These are phyloP conservation scores for Leptographium procerum DNA, from an alignment of 2,329 filamentous ascomycete species.

Conservation along the genomic window DNA sequence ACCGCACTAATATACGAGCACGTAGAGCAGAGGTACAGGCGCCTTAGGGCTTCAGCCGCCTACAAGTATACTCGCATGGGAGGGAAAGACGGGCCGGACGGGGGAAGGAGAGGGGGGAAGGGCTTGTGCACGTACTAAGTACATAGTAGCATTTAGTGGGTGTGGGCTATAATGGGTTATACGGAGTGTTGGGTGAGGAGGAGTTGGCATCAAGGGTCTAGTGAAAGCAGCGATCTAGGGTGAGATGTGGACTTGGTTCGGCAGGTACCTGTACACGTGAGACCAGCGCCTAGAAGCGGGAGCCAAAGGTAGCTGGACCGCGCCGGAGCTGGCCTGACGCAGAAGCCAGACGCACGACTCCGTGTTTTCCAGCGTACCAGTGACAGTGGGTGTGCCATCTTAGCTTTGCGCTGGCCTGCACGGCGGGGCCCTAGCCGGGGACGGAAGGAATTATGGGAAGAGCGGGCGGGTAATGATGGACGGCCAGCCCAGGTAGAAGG, in stretches of 20 bases:
- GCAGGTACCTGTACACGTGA: constrained; percentile 6
- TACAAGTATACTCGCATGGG: not conserved
- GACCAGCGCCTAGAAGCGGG: constrained; percentile 6
- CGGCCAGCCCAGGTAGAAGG: not conserved
- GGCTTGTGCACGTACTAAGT: not conserved
- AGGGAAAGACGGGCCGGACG: not conserved
- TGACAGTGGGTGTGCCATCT: not conserved
- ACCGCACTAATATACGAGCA: constrained; percentile 8
- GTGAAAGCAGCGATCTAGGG: not conserved
- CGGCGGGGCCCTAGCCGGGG: constrained; percentile 11
- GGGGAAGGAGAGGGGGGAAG: not conserved
- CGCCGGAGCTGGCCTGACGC: constrained; percentile 1
- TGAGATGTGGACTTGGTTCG: not conserved
- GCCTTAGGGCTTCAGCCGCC: not conserved
- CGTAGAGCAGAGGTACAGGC: not conserved
- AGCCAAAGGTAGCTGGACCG: constrained; percentile 11
- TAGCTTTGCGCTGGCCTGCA: not conserved
- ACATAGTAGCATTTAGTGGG: too few relatives aligned
- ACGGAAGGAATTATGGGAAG: constrained; percentile 10
- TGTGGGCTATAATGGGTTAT: not conserved
- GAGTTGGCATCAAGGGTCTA: not conserved
- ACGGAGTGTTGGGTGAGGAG: not conserved
- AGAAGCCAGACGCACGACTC: not conserved
- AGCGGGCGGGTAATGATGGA: constrained; percentile 10
- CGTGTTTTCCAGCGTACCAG: constrained; percentile 1